Conservation (phyloP, 176 grass and related monocot species). For the Phyllostachys edulis region DNA sequence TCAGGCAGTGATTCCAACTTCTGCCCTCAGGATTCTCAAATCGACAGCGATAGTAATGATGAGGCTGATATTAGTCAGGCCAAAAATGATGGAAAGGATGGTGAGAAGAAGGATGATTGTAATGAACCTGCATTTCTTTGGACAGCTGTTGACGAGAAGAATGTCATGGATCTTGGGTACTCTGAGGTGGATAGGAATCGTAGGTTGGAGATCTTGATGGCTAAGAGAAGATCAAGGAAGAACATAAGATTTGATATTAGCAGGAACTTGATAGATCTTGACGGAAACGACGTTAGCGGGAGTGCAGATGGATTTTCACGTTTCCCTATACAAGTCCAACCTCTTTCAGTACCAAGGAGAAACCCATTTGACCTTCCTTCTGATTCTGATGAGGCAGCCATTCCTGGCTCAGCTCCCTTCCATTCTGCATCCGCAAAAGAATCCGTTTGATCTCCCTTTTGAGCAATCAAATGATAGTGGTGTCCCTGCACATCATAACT, state of each 20-base stretch:
- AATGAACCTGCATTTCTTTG: constrained; percentile 46
- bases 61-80: constrained; percentile 42
- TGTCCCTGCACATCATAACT: constrained; percentile 19
- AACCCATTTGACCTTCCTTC: constrained; percentile 53
- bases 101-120: constrained; percentile 27
- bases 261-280: constrained; percentile 43
- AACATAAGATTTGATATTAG: constrained; percentile 58
- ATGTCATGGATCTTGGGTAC: constrained; percentile 83
- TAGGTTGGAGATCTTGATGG: constrained; percentile 70
- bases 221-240: constrained; percentile 69
- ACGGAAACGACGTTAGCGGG: constrained; percentile 7
- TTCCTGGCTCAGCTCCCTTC: constrained; percentile 87
- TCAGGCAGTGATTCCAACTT: constrained; percentile 27
- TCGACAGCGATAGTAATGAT: constrained; percentile 32
- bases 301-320: constrained; percentile 30
- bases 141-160: constrained; percentile 69
- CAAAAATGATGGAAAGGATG: constrained; percentile 40
- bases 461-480: constrained; percentile 40
- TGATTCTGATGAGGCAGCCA: constrained; percentile 37
- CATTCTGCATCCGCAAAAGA: constrained; percentile 45
- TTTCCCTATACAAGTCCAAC: constrained; percentile 46
- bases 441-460: constrained; percentile 53
- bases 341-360: constrained; percentile 41
- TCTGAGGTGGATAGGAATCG: constrained; percentile 73
- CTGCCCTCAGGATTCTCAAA: constrained; percentile 23